Conservation (phyloP, 2,329 filamentous ascomycete genomes). For the Hirsutella thompsonii region DNA sequence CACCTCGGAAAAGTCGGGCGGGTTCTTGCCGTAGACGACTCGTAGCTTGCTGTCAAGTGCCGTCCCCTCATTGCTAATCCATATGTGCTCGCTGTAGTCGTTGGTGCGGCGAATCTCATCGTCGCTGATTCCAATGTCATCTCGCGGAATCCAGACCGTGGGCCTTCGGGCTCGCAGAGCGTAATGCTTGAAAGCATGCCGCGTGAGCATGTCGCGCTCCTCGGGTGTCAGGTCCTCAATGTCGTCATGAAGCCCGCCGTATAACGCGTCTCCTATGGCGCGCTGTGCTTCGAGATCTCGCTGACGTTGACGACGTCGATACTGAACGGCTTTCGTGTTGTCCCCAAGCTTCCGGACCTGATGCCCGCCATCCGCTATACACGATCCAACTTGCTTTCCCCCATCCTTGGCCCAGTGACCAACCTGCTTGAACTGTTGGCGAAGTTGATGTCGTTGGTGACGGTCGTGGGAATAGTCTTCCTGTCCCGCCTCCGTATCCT, state of each 20-base stretch:
- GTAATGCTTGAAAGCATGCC: conserved; percentile 80
- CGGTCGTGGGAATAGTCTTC: conserved; percentile 14
- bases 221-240: conserved; percentile 88
- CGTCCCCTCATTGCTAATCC: conserved; percentile 90
- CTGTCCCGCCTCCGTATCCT: conserved; percentile 20
- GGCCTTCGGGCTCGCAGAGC: conserved; percentile 76
- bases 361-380: conserved; percentile 31
- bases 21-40: conserved; percentile 73
- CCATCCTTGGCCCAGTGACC: conserved; percentile 26
- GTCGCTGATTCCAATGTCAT: conserved; percentile 80
- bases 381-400: conserved; percentile 16
- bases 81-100: conserved; percentile 65
- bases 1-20: conserved; percentile 80
- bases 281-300: conserved; percentile 61
- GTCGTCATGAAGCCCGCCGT: conserved; percentile 79
- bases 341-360: conserved; percentile 29
- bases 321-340: conserved; percentile 28
- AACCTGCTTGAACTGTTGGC: conserved; percentile 34
- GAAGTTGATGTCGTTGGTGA: conserved; percentile 13
- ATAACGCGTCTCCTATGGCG: conserved; percentile 67
- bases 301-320: conserved; percentile 32
- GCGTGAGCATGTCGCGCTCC: conserved; percentile 73
- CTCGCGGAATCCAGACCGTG: conserved; percentile 85
- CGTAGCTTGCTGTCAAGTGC: conserved; percentile 72
- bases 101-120: conserved; percentile 77